phyloP scores from a whole-genome alignment of 2,329 filamentous ascomycete genomes.

The Aureobasidium sp. region DNA sequence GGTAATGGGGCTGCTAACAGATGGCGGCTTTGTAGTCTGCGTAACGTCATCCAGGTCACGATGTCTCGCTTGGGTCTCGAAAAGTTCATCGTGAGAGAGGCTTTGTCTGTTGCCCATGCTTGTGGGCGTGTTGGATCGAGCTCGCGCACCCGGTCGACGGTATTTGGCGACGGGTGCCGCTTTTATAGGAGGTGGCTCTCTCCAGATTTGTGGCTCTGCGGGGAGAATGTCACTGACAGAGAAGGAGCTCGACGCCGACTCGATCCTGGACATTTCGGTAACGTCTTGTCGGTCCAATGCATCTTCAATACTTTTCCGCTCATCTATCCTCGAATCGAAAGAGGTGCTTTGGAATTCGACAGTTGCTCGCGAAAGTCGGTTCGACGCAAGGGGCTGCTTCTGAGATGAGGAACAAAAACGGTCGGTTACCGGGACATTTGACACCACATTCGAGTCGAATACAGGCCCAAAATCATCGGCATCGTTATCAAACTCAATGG shows the following conservation, averaged over 20 bases:
- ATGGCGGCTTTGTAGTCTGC: not conserved
- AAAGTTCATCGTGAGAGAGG: constrained; percentile 25
- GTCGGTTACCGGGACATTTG: not conserved
- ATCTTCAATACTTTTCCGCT: not conserved
- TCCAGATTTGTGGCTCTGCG: constrained; percentile 30
- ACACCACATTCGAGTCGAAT: not conserved
- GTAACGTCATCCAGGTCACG: constrained; percentile 27
- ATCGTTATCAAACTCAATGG: constrained; percentile 22
- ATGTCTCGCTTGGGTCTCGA: constrained; percentile 27
- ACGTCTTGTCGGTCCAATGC: not conserved
- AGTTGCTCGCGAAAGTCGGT: not conserved
- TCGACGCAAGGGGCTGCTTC: not conserved
- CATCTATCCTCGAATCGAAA: not conserved
- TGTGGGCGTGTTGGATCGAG: constrained; percentile 17
- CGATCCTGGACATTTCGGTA: not conserved
- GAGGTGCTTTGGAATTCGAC: not conserved
- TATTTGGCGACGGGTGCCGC: constrained; percentile 23
- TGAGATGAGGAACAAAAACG: not conserved
- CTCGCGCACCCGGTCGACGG: constrained; percentile 19
- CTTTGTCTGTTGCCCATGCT: constrained; percentile 31
- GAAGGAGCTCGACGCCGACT: constrained; percentile 37
- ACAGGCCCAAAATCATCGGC: not conserved
- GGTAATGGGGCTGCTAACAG: constrained; percentile 4
- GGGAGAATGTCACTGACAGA: constrained; percentile 39
- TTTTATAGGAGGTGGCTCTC: constrained; percentile 29